Base-by-base conservation (phyloP, 1,284 basidiomycete genomes). In the Baeospora myosura region DNA sequence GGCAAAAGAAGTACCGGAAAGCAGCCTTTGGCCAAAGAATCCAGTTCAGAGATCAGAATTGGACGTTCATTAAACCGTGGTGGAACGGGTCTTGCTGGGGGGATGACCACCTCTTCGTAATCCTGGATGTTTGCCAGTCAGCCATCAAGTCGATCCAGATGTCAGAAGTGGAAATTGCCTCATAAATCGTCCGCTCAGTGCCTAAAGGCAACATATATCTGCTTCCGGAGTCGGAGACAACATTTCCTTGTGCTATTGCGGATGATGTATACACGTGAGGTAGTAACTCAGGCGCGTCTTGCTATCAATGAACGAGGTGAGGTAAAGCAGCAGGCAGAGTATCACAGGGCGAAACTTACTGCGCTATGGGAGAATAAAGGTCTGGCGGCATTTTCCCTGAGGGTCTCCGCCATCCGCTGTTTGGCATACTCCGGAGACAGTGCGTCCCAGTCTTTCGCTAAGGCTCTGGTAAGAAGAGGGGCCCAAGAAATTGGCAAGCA, bases 211-310 rank as follows among this genome's bases (percentile, higher is more conserved):
- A 63, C 49, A 83, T 68, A 52, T 92, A 90, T 52, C 82, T 87
- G 65, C 72, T 65, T 59, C 94, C 72, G 61, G 81, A 60, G 59
- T 84, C 74, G 0, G 86, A 89, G 10, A 92, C 60, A 10, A 89
- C 64, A 51, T 78, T 84, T 23, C 85, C 83, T 45, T 78, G 74
- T 1, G 61, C 71, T 37, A 69, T 67, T 2, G 69, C 64, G 12
- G 74, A 66, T 2, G 89, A 83, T 2, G 87, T 83, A 58, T 95
- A 99, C 10, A 99, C 88, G 62, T 98, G 82, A 0, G 95, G 95
- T 35, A 97, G 78, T 14, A 76, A 61, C 52, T 88, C 81, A 2
- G 76, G 67, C 5, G 69, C 66, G 14, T 74, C 66, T 57, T 76
- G 62, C 68, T 86, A 57, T 50, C 58, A 41, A 23, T 39, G 24